Conservation (phyloP, 75 land plant genomes). For the Larix kaempferi region DNA sequence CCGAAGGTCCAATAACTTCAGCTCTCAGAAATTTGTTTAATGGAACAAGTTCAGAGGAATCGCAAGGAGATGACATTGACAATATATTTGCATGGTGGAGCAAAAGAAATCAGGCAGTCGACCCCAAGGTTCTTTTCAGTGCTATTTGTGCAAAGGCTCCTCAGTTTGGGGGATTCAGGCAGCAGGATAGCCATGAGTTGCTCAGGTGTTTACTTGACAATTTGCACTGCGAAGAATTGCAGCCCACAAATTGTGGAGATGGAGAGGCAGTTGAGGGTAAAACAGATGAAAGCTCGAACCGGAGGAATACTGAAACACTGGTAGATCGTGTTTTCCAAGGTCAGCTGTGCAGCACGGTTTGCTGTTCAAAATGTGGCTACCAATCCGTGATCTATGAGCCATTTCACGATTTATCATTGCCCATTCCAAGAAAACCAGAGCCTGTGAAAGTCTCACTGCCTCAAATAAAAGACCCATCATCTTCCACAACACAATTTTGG, state of each 20-base stretch:
- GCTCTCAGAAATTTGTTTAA: conserved; percentile 63
- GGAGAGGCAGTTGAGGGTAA: neutral
- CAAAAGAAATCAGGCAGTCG: conserved; percentile 23
- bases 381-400: conserved; percentile 36
- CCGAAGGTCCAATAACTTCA: conserved; percentile 53
- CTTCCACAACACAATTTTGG: neutral
- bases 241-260: conserved; percentile 13
- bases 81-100: neutral
- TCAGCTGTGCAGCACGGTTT: conserved; percentile 38
- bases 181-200: conserved; percentile 97
- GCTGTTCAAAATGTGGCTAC: conserved; percentile 41
- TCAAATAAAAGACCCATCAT: neutral
- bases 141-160: conserved; percentile 78
- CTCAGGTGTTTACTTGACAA: conserved; percentile 81
- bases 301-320: conserved; percentile 23
- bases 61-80: neutral
- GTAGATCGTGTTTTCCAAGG: conserved; percentile 37
- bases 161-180: conserved; percentile 89
- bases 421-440: conserved; percentile 31
- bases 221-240: conserved; percentile 56
- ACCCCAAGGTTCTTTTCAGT: conserved; percentile 62
- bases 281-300: neutral
- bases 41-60: conserved; percentile 28
- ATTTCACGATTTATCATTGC: conserved; percentile 44
- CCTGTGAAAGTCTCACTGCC: neutral